Base-by-base conservation (phyloP, 1,139 yeast species). In the Eremothecium coryli region DNA sequence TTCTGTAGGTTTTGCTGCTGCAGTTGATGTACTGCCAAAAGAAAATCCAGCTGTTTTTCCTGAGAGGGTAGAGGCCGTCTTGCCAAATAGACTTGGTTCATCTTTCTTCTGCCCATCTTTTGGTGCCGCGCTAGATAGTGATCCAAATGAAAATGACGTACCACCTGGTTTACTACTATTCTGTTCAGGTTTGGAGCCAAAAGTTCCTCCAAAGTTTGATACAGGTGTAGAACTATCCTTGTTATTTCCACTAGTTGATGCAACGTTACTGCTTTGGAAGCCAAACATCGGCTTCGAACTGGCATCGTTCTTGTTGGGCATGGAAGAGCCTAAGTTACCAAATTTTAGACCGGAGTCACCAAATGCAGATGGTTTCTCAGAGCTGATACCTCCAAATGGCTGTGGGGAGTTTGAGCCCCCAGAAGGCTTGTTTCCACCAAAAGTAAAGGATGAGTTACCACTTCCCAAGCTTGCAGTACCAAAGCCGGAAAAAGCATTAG, bases 201-300 rank as follows among this genome's bases (percentile, higher is more conserved):
- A 23, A 9, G 39, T 36, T 6, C 26, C 44, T 4, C 60, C 62
- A 35, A 54, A 48, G 6, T 36, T 42, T 34, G 38, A 41, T 8
- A 36, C 39, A 18, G 46, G 37, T 18, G 33, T 37, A 6, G 29
- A 7, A 4, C 26, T 4, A 21, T 10, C 32, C 15, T n/a, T n/a
- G n/a, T 12, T 14, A 12, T 26, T 26, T 5, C 26, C 12, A 24
- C 12, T 12, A 24, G 12, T n/a, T n/a, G n/a, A n/a, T n/a, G n/a
- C n/a, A n/a, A n/a, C n/a, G n/a, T n/a, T n/a, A n/a, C n/a, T 20
- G 9, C 10, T 9, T 16, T 21, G 20, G 9, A 15, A n/a, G 7
- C 22, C 22, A 20, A 20, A 20, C 9, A 10, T 20, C 10, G 22
- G 22, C 10, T 20, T 20, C 10, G 7, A 7, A n/a, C n/a, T n/a